Conservation (phyloP, 495 filamentous ascomycete genomes). For the Talaromyces thailandensis region DNA sequence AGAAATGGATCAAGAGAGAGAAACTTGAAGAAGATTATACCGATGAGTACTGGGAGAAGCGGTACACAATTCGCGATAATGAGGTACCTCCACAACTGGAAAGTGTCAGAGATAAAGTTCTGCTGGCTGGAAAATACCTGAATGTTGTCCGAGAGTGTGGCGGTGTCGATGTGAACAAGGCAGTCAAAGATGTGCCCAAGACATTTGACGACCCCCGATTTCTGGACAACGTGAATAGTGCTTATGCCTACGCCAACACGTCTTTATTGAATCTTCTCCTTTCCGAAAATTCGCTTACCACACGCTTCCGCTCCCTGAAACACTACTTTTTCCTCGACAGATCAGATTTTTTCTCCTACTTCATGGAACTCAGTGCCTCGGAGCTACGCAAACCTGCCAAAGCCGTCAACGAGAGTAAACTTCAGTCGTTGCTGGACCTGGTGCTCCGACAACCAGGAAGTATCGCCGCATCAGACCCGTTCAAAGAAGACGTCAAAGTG, state of each 20-base stretch:
- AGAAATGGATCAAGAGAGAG: slow-evolving; percentile 88
- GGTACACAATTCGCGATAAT: slow-evolving; percentile 86
- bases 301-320: slow-evolving; percentile 79
- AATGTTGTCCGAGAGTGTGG: slow-evolving; percentile 97
- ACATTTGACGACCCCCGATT: slow-evolving; percentile 87
- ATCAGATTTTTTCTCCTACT: slow-evolving; percentile 96
- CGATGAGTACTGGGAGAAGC: slow-evolving; percentile 97
- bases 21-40: slow-evolving; percentile 92
- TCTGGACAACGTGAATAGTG: slow-evolving; percentile 87
- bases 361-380: slow-evolving; percentile 79
- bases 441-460: slow-evolving; percentile 92
- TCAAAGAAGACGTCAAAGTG: slow-evolving; percentile 96
- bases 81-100: slow-evolving; percentile 91
- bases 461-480: slow-evolving; percentile 87
- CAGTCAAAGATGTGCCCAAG: slow-evolving; percentile 75
- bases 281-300: slow-evolving; percentile 84
- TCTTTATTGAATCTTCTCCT: slow-evolving; percentile 86
- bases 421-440: slow-evolving; percentile 89
- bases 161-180: slow-evolving; percentile 87
- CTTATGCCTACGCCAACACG: slow-evolving; percentile 91
- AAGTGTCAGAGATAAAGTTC: slow-evolving; percentile 83
- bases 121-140: slow-evolving; percentile 92
- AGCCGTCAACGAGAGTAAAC: slow-evolving; percentile 79
- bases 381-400: slow-evolving; percentile 85
- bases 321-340: slow-evolving; percentile 99